These are phyloP conservation scores for Cardamine occulta DNA, from an alignment of 345 rosid genomes.

Conservation along the genomic window DNA sequence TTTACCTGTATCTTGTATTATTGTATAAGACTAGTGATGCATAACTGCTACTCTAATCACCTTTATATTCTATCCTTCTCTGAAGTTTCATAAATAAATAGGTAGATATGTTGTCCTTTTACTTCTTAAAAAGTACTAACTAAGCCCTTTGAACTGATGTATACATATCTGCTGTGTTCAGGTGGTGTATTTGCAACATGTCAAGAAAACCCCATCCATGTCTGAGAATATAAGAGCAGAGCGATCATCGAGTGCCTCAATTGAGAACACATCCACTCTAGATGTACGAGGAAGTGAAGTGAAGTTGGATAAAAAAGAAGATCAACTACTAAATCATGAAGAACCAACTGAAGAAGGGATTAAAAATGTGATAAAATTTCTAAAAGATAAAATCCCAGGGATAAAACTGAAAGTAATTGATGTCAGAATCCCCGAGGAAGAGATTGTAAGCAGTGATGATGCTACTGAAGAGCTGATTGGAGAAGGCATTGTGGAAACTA, in stretches of 20 bases:
- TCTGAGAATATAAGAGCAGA: conserved; percentile 52
- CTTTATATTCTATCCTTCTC: background rate
- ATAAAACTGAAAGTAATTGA: conserved; percentile 81
- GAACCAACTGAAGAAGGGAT: conserved; percentile 92
- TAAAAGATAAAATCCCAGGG: conserved; percentile 95
- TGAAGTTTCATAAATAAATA: conserved; percentile 2
- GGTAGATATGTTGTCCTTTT: background rate
- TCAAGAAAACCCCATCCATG: conserved; percentile 55
- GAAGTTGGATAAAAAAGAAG: conserved; percentile 64
- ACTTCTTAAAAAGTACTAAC: background rate
- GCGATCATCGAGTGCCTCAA: conserved; percentile 53
- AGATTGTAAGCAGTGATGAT: conserved; percentile 58
- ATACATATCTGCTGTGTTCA: conserved; percentile 38
- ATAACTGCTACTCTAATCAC: conserved; percentile 11
- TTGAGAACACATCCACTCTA: conserved; percentile 51
- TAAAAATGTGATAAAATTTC: conserved; percentile 85
- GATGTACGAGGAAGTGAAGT: conserved; percentile 69
- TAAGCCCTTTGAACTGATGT: conserved; percentile 1
- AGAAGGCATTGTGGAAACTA: conserved; percentile 56
- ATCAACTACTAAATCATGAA: conserved; percentile 65
- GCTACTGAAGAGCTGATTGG: conserved; percentile 63
- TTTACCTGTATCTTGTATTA: background rate
- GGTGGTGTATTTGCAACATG: conserved; percentile 79
- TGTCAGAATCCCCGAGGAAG: conserved; percentile 57
- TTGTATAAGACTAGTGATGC: background rate